Evolutionary conservation across 2,329 filamentous ascomycete genomes (phyloP).

Genomic region (Sclerotinia glacialis): DNA sequence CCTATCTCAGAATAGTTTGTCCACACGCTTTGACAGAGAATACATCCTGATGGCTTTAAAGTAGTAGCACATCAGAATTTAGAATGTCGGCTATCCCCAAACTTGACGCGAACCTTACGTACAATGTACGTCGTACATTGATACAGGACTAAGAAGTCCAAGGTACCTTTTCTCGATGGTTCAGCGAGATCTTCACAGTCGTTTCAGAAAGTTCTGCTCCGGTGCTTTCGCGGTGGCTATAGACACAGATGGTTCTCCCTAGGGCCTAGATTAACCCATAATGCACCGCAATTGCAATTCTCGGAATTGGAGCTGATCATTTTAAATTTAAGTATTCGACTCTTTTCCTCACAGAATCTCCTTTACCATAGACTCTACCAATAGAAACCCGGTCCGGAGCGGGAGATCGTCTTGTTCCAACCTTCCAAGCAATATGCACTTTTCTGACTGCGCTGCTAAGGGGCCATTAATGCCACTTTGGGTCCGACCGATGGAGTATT

Average conservation of each 20-base stretch:
- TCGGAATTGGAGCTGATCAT: background rate
- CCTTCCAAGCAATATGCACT: conserved; percentile 7
- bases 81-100: conserved; percentile 1
- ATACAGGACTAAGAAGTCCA: background rate
- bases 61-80: background rate
- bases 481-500: background rate
- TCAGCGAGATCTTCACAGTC: background rate
- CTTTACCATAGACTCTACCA: background rate
- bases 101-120: background rate
- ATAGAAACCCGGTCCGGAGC: background rate
- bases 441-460: background rate
- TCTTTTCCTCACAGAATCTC: background rate
- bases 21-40: background rate
- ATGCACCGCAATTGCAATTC: background rate
- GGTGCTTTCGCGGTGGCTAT: background rate
- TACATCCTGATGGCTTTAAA: background rate
- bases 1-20: background rate
- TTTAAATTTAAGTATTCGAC: background rate
- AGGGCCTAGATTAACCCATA: background rate
- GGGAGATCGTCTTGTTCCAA: conserved; percentile 10
- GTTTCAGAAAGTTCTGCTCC: background rate
- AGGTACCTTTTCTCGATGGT: background rate
- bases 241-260: background rate
- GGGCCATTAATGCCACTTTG: background rate
- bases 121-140: background rate